Evolutionary conservation across 148 eudicot genomes (phyloP), one percentile per base, ranked within the genome.

Genomic region (Silene uniflora): DNA sequence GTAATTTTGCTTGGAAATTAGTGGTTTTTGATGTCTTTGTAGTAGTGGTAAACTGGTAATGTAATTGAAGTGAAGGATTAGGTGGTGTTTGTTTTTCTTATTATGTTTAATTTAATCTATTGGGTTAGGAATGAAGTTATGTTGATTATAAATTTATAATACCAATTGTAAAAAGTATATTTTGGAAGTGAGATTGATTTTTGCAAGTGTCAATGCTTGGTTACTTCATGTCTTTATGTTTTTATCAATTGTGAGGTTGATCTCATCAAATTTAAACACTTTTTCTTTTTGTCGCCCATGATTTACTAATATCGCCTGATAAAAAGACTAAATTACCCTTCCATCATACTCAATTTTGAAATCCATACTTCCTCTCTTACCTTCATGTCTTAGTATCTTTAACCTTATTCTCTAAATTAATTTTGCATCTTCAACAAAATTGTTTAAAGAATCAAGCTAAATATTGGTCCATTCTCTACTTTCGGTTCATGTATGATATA

Each of bases 91-190:
- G 23, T 18, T 59, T 8, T 23, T 39, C 6, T 12, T 62, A 32
- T 54, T 25, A 14, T 62, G 11, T 29, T 29, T 12, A 24, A 46
- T 29, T 29, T 12, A 24, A 46, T 11, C 14, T 22, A 52, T 32
- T 63, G 60, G 72, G 60, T 9, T 71, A 22, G 42, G 61, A 18
- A 46, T 77, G 60, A 35, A 6, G 24, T 70, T 22, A 70, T 23
- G 27, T 22, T 47, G 5, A 67, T 42, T 73, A 54, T 35, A 59
- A 74, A 1, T 42, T 42, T 73, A 54, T 35, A 59, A 74, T 67
- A 79, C 77, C 75, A 32, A 78, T 62, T 79, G 81, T 79, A 79
- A 79, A 79, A 68, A 79, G 77, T n/a, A 74, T 74, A 73, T 79
- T 73, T 73, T 21, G 63, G 11, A 78, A 54, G 5, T 72, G 76